These are phyloP conservation scores for Delonix regia DNA, from an alignment of 306 rosid genomes.

Conservation along the genomic window DNA sequence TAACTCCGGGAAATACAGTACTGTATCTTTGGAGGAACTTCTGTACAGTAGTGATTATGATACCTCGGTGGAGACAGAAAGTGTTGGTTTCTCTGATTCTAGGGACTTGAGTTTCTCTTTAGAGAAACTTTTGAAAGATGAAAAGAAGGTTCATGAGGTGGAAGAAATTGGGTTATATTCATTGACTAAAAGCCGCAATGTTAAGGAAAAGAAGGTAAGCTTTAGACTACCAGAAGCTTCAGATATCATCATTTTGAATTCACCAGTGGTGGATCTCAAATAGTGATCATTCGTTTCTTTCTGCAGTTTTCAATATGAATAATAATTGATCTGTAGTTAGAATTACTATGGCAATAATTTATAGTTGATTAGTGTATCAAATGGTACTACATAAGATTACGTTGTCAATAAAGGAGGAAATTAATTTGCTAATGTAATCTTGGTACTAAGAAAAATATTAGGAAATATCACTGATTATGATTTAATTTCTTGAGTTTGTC, in stretches of 20 bases:
- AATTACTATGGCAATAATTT: background rate
- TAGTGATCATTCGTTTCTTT: background rate
- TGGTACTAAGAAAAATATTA: background rate
- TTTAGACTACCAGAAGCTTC: slow-evolving; percentile 49
- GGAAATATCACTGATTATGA: background rate
- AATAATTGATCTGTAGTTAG: no score
- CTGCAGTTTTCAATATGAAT: background rate
- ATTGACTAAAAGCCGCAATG: slow-evolving; percentile 27
- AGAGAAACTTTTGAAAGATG: slow-evolving; percentile 42
- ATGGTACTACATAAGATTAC: background rate
- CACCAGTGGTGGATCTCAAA: slow-evolving; percentile 31
- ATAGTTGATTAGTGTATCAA: background rate
- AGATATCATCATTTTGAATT: slow-evolving; percentile 49
- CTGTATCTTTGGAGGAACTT: slow-evolving; percentile 2
- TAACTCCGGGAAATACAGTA: background rate
- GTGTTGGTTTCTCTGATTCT: background rate
- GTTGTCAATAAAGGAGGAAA: background rate
- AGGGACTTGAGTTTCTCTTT: slow-evolving; percentile 17
- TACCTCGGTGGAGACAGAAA: background rate
- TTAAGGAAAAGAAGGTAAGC: slow-evolving; percentile 37
- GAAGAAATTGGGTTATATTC: slow-evolving; percentile 41
- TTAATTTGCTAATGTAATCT: background rate
- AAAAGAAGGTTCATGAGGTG: slow-evolving; percentile 28
- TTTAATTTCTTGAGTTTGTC: no score
- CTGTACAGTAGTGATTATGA: background rate